Base-by-base conservation (phyloP, 2,329 filamentous ascomycete genomes). In the Cephalotrichum gorgonifer region DNA sequence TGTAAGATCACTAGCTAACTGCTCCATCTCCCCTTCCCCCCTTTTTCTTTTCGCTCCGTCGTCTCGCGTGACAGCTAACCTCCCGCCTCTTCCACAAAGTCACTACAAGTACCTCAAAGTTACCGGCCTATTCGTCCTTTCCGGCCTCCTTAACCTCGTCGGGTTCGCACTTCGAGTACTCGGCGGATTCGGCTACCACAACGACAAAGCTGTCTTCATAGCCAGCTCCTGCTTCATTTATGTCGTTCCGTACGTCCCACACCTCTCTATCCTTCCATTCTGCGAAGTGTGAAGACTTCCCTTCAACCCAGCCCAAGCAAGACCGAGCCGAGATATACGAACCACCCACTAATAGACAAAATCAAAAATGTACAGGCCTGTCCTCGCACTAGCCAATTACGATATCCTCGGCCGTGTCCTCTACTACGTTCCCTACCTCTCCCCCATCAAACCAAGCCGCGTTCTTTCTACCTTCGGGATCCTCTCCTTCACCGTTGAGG, bases 341-440 rank as follows among this genome's bases (percentile, higher is more conserved):
- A n/a, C n/a, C n/a, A n/a, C n/a, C n/a, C n/a, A n/a, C n/a, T n/a
- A n/a, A n/a, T n/a, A 46, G 11, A 8, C 5, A 6, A n/a, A 23
- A 14, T n/a, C 8, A 23, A 8, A 15, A 15, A n/a, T 12, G 3
- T 2, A 27, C 50, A 77, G 76, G 2, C 81, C 81, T 0, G 65
- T 84, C 4, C 74, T 82, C 47, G 78, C 81, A 52, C 73, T 81
- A 3, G 72, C 75, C 51, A 83, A 84, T 63, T 85, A 84, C 62
- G 74, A 81, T 56, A 69, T 83, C 52, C 74, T 85, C 47, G 75
- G 75, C 4, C 74, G 80, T 2, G 67, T 81, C 12, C 68, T 85
- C 23, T 75, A 75, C 62, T 85, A 83, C 60, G 69, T 83, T 2
- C 81, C 81, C 0, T 75, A 79, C 57, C 68, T 74, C 48, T 69